Evolutionary conservation across 805 yeast genomes (phyloP), one percentile per base, ranked within the genome.

Genomic region (Saccharomycopsis olivae): DNA sequence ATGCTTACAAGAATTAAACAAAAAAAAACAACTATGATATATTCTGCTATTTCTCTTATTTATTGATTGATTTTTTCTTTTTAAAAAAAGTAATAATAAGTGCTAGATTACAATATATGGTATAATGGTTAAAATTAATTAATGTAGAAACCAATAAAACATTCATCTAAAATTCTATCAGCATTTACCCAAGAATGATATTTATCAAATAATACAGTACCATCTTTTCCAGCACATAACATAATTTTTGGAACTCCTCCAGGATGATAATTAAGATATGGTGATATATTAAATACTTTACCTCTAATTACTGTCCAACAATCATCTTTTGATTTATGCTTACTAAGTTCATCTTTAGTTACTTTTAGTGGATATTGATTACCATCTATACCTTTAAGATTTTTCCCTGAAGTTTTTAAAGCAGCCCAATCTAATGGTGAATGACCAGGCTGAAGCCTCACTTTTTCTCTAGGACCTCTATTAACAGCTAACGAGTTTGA

Each of bases 341-440:
- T 62, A 32, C 61, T 59, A 40, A 88, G 61, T 49, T 81, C 80
- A 2, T 69, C 75, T 30, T 62, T 64, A 3, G 78, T 62, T 0
- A 82, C 67, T 38, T 67, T 61, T 14, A 80, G 48, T 0, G 84
- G 85, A 37, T 77, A 78, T 0, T 75, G 67, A 29, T 59, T 57
- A 0, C 69, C 65, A 3, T 60, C 61, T 2, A 71, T 67, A 16
- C 33, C 29, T 48, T 83, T 57, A 31, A 82, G 64, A 44, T 73
- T 65, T 43, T 59, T 54, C 6, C 69, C 70, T 5, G 67, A 60
- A 11, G 60, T 53, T 38, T 73, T 75, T 20, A 73, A 54, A 6
- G 66, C 58, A 11, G 88, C 94, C 95, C 95, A 85, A 54, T 85
- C 95, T 46, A 85, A 57, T 0, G 94, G 88, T 2, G 95, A 85